These are phyloP conservation scores for Gracilaria caudata DNA, from an alignment of 23 red algal genomes.

Conservation along the genomic window DNA sequence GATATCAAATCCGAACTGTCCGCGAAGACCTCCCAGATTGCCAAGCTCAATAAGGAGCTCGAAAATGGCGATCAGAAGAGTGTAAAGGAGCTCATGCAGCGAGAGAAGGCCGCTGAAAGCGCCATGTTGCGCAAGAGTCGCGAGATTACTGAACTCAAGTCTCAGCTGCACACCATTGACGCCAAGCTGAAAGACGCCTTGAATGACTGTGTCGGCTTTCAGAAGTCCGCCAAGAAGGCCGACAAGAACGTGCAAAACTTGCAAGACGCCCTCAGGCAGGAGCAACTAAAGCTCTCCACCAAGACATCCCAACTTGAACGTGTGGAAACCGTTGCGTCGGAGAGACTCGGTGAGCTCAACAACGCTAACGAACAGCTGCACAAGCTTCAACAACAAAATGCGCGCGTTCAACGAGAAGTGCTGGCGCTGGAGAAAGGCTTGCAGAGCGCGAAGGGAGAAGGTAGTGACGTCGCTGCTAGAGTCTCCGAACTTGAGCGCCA, in stretches of 20 bases:
- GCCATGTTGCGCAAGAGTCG: slow-evolving; percentile 59
- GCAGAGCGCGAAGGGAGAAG: slow-evolving; percentile 40
- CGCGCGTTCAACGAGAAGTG: slow-evolving; percentile 44
- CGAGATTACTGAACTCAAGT: slow-evolving; percentile 51
- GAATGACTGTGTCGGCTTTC: slow-evolving; percentile 52
- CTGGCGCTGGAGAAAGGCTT: slow-evolving; percentile 48
- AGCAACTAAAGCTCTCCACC: not conserved
- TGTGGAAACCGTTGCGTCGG: slow-evolving; percentile 21
- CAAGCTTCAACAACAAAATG: slow-evolving; percentile 25
- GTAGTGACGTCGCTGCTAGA: slow-evolving; percentile 34
- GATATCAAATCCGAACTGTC: slow-evolving; percentile 28
- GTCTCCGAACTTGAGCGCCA: slow-evolving; percentile 46
- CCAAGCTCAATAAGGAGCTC: slow-evolving; percentile 50
- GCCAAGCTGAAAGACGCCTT: slow-evolving; percentile 22
- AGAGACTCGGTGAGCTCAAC: slow-evolving; percentile 16
- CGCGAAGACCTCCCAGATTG: slow-evolving; percentile 34
- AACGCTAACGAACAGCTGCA: not conserved
- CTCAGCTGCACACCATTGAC: slow-evolving; percentile 14
- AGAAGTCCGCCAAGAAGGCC: slow-evolving; percentile 32
- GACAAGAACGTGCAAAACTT: slow-evolving; percentile 34
- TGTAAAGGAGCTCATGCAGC: slow-evolving; percentile 52
- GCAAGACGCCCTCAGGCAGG: slow-evolving; percentile 28
- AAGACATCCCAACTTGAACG: slow-evolving; percentile 4
- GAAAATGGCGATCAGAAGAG: slow-evolving; percentile 60
- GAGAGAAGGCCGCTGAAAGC: slow-evolving; percentile 66